Conservation (phyloP, 495 filamentous ascomycete genomes). For the Umbilicaria muhlenbergii region DNA sequence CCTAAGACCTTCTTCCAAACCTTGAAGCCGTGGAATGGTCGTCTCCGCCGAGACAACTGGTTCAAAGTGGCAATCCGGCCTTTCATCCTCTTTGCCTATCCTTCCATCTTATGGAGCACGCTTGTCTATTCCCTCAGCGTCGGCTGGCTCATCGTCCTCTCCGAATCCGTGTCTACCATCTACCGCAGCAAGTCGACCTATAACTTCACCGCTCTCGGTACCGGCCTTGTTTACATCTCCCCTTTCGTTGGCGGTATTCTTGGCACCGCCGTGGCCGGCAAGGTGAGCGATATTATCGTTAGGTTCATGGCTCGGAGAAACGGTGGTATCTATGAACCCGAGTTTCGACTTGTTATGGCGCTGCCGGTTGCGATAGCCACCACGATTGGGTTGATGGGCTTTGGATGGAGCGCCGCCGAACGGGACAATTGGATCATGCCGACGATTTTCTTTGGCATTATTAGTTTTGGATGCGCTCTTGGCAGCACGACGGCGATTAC, state of each 20-base stretch:
- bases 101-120: constrained; percentile 79
- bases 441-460: constrained; percentile 79
- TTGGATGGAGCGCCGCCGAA: constrained; percentile 72
- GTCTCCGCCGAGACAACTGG: constrained; percentile 68
- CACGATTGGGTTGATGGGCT: constrained; percentile 77
- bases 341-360: constrained; percentile 89
- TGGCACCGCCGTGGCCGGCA: constrained; percentile 81
- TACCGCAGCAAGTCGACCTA: constrained; percentile 53
- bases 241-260: constrained; percentile 82
- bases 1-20: constrained; percentile 53
- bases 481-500: constrained; percentile 92
- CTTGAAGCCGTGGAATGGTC: constrained; percentile 59
- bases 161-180: constrained; percentile 67
- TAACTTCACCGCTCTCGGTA: constrained; percentile 62
- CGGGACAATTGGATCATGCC: constrained; percentile 80
- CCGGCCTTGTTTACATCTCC: constrained; percentile 77
- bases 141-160: constrained; percentile 94
- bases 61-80: constrained; percentile 58
- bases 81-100: constrained; percentile 75
- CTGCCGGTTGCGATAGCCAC: constrained; percentile 66
- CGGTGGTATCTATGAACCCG: constrained; percentile 86
- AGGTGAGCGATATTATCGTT: constrained; percentile 73
- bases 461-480: constrained; percentile 86
- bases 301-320: constrained; percentile 68
- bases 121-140: constrained; percentile 76